A percentile compares a stretch with the other conserved stretches of the same genome.
phyloP scores from a whole-genome alignment of 768 basidiomycete genomes.

The Calvatia gigantea region DNA sequence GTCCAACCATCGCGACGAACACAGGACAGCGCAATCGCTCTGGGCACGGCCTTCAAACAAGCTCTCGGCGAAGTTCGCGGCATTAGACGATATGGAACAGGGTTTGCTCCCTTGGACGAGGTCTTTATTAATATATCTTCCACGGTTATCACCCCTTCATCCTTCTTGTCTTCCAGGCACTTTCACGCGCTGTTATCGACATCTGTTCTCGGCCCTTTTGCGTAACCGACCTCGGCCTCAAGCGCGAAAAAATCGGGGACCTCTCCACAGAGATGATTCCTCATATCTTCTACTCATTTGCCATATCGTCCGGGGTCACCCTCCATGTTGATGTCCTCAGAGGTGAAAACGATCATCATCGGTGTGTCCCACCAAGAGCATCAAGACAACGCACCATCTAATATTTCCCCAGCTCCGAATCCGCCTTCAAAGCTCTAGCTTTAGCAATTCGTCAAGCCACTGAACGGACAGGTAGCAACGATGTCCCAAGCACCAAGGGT shows the following conservation, averaged over 20 bases:
- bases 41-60: conserved; percentile 89
- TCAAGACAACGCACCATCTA: background rate
- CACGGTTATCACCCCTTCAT: conserved; percentile 6
- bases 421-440: conserved; percentile 97
- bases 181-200: conserved; percentile 95
- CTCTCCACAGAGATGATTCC: conserved; percentile 98
- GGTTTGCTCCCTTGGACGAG: conserved; percentile 96
- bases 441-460: conserved; percentile 96
- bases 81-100: conserved; percentile 93
- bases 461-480: conserved; percentile 80
- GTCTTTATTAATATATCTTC: conserved; percentile 36
- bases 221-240: conserved; percentile 83
- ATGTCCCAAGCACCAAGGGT: conserved; percentile 96
- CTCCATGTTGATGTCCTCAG: conserved; percentile 92
- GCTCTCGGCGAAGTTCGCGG: conserved; percentile 94
- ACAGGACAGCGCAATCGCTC: conserved; percentile 89
- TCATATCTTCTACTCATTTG: conserved; percentile 96
- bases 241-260: conserved; percentile 91
- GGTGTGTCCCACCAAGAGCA: conserved; percentile 44
- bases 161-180: conserved; percentile 51
- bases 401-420: conserved; percentile 70
- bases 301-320: conserved; percentile 93
- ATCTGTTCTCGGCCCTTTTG: conserved; percentile 98
- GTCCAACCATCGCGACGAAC: conserved; percentile 21
- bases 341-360: conserved; percentile 97